Evolutionary conservation across 768 basidiomycete genomes (phyloP).

Genomic region (Termitomyces sp.): DNA sequence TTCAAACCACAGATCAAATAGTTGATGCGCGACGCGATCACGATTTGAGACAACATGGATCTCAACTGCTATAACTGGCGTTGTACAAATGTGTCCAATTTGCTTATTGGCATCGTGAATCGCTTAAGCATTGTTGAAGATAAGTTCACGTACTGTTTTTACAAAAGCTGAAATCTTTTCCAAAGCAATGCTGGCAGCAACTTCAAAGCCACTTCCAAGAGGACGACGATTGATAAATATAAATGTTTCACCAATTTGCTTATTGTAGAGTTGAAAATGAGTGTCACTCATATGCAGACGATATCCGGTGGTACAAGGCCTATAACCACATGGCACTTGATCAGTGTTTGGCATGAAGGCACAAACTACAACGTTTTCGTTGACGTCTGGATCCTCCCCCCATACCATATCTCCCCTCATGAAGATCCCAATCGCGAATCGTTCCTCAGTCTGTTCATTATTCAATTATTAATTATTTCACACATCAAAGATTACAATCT

Average conservation of each 20-base stretch:
- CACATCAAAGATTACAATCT: background rate
- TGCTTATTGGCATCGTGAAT: slow-evolving; percentile 32
- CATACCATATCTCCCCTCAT: slow-evolving; percentile 53
- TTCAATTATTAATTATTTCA: background rate
- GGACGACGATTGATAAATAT: slow-evolving; percentile 50
- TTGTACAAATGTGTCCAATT: slow-evolving; percentile 50
- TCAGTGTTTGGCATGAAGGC: slow-evolving; percentile 55
- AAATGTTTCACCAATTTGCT: slow-evolving; percentile 46
- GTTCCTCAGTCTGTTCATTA: slow-evolving; percentile 44
- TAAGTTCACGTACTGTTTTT: slow-evolving; percentile 32
- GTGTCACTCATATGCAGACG: slow-evolving; percentile 51
- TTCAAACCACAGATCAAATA: slow-evolving; percentile 64
- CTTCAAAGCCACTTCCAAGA: slow-evolving; percentile 35
- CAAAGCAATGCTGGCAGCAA: slow-evolving; percentile 55
- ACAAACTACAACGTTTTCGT: slow-evolving; percentile 55
- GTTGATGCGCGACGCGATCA: slow-evolving; percentile 58
- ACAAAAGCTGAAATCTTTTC: slow-evolving; percentile 53
- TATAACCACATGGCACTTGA: slow-evolving; percentile 39
- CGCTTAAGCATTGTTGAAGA: background rate
- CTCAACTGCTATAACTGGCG: slow-evolving; percentile 48
- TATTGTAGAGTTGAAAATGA: slow-evolving; percentile 54
- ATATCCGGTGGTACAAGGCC: slow-evolving; percentile 47
- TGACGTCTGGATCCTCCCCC: slow-evolving; percentile 53
- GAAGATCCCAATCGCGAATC: slow-evolving; percentile 60
- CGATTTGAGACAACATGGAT: slow-evolving; percentile 67